Percentiles rank a stretch among this genome's conserved stretches.
Conservation (phyloP, 495 filamentous ascomycete species). For the Talaromyces adpressus region DNA sequence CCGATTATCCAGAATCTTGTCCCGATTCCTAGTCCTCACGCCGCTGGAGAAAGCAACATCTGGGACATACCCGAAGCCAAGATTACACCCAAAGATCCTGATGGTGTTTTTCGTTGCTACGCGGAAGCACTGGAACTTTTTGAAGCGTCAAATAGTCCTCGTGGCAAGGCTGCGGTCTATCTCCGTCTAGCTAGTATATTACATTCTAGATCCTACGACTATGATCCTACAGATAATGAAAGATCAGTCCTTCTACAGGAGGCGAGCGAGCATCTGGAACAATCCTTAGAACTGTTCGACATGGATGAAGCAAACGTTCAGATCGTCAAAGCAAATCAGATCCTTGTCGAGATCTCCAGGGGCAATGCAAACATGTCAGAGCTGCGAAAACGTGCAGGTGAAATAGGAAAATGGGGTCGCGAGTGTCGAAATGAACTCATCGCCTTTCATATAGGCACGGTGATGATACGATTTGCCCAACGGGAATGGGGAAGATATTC, state of each 20-base stretch:
- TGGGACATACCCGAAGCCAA: slow-evolving; percentile 18
- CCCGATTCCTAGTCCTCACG: slow-evolving; percentile 6
- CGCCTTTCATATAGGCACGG: slow-evolving; percentile 7
- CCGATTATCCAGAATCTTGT: slow-evolving; percentile 18
- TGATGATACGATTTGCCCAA: slow-evolving; percentile 5
- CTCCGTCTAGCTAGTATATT: slow-evolving; percentile 20
- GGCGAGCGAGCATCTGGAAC: slow-evolving; percentile 9
- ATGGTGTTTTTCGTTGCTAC: slow-evolving; percentile 9
- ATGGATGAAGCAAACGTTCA: slow-evolving; percentile 16
- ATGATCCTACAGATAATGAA: not conserved
- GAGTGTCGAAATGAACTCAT: slow-evolving; percentile 14
- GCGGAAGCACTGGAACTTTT: slow-evolving; percentile 15
- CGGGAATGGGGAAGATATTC: slow-evolving; percentile 7
- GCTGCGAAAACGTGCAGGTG: slow-evolving; percentile 10
- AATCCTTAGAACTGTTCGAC: slow-evolving; percentile 14
- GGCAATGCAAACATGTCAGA: slow-evolving; percentile 5
- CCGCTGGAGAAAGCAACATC: slow-evolving; percentile 8
- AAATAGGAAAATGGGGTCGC: slow-evolving; percentile 18
- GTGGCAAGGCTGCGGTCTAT: slow-evolving; percentile 16
- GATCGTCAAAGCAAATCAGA: slow-evolving; percentile 16
- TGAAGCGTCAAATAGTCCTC: slow-evolving; percentile 8
- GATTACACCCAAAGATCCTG: slow-evolving; percentile 11
- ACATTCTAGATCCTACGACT: slow-evolving; percentile 11
- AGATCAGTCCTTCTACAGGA: slow-evolving; percentile 9
- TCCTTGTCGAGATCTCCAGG: slow-evolving; percentile 15